Conservation (phyloP, 2,329 filamentous ascomycete species). For the Aspergillus eucalypticola region DNA sequence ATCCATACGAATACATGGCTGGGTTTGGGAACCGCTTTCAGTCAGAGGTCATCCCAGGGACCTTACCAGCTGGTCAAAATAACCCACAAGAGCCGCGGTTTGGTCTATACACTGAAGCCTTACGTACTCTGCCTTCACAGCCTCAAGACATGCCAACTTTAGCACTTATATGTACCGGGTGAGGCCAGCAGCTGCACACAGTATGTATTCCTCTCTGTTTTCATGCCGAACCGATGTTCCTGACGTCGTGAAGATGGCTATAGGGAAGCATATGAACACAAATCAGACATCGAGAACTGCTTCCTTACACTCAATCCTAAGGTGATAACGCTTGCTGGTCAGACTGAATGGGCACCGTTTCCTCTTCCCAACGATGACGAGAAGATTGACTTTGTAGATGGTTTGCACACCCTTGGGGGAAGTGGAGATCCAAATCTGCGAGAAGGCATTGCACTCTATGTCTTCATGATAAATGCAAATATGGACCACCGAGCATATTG, state of each 20-base stretch:
- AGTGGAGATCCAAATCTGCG: constrained; percentile 56
- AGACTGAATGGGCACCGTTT: constrained; percentile 58
- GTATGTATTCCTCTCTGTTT: constrained; percentile 14
- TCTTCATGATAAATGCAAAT: constrained; percentile 56
- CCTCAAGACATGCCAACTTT: constrained; percentile 28
- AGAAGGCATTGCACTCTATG: constrained; percentile 55
- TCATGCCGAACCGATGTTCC: neutral
- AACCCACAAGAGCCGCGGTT: constrained; percentile 34
- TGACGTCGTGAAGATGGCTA: constrained; percentile 25
- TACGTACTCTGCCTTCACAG: constrained; percentile 31
- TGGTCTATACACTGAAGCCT: constrained; percentile 34
- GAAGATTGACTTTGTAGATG: constrained; percentile 58
- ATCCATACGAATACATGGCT: constrained; percentile 32
- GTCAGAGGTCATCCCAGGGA: constrained; percentile 36
- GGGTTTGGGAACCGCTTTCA: constrained; percentile 35
- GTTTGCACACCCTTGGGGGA: constrained; percentile 54
- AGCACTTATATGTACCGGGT: constrained; percentile 33
- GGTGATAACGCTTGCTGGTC: constrained; percentile 54
- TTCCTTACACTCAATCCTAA: constrained; percentile 48
- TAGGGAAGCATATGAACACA: constrained; percentile 45
- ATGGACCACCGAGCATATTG: constrained; percentile 58
- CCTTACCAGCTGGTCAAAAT: constrained; percentile 33
- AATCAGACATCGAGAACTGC: constrained; percentile 30
- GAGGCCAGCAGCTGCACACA: constrained; percentile 29
- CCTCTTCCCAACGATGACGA: constrained; percentile 48